Conservation (phyloP, 176 grass and related monocot genomes). For the Guadua angustifolia region DNA sequence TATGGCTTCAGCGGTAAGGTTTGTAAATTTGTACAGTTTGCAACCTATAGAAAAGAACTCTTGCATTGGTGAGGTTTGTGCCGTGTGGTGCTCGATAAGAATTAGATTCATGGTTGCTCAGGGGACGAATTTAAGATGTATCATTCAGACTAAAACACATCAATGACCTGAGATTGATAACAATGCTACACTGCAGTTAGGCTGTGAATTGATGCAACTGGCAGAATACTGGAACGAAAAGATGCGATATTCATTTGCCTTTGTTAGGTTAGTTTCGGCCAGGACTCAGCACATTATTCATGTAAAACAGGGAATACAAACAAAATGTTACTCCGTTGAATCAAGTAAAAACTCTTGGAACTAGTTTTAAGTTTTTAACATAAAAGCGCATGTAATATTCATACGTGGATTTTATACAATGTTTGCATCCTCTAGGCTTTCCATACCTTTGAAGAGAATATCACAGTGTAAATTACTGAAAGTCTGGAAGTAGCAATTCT, state of each 20-base stretch:
- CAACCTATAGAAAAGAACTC: neutral
- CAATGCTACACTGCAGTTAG: neutral
- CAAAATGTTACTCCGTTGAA: neutral
- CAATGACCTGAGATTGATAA: neutral
- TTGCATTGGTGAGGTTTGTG: neutral
- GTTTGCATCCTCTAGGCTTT: neutral
- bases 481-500: neutral
- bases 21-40: neutral
- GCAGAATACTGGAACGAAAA: neutral
- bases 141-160: too few relatives aligned
- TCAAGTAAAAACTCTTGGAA: neutral
- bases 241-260: neutral
- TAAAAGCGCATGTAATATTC: neutral
- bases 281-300: neutral
- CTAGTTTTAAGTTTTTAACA: neutral
- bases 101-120: neutral
- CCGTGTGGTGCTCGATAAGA: neutral
- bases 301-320: neutral
- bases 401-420: neutral
- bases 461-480: neutral
- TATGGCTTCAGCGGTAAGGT: neutral
- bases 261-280: conserved; percentile 24
- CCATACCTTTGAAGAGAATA: neutral
- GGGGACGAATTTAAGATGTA: neutral
- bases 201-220: neutral